Percentiles rank a stretch among this genome's conserved stretches.
These are phyloP conservation scores for Geopyxis carbonaria DNA, from an alignment of 495 filamentous ascomycete genomes.

Conservation along the genomic window DNA sequence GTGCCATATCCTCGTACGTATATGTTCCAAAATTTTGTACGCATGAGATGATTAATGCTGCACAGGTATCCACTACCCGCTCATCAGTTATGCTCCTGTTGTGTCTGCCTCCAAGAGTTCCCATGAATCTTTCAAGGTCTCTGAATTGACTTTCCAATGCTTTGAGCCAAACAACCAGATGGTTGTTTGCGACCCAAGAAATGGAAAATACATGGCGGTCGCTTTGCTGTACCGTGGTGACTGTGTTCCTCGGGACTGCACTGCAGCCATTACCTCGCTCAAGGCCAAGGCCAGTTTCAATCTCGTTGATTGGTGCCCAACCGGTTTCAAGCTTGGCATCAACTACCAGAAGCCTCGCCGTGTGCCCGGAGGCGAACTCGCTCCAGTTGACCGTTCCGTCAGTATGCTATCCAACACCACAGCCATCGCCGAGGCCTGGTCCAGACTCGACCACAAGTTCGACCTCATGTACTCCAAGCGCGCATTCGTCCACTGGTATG, in stretches of 20 bases:
- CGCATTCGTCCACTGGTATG: constrained; percentile 99
- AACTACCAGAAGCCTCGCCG: constrained; percentile 94
- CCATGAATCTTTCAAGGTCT: constrained; percentile 87
- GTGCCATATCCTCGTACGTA: constrained; percentile 76
- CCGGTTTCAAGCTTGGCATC: constrained; percentile 99
- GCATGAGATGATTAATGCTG: not conserved
- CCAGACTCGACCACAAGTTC: constrained; percentile 92
- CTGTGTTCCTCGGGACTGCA: constrained; percentile 88
- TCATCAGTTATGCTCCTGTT: constrained; percentile 89
- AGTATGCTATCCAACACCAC: constrained; percentile 99
- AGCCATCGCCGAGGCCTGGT: constrained; percentile 96
- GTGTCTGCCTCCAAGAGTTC: constrained; percentile 84
- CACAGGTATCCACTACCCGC: constrained; percentile 73
- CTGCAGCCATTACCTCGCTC: constrained; percentile 76
- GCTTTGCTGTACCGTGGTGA: constrained; percentile 96
- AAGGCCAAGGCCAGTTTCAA: constrained; percentile 99
- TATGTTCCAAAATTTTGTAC: not conserved
- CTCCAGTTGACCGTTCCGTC: constrained; percentile 92
- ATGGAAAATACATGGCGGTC: constrained; percentile 99
- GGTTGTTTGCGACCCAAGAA: constrained; percentile 98
- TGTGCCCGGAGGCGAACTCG: constrained; percentile 91
- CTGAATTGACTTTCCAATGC: constrained; percentile 78
- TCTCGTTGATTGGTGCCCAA: constrained; percentile 99
- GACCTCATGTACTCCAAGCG: constrained; percentile 99
- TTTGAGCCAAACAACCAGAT: constrained; percentile 76